Base-by-base conservation (phyloP, 1,284 basidiomycete species). In the Leccinum fallax region DNA sequence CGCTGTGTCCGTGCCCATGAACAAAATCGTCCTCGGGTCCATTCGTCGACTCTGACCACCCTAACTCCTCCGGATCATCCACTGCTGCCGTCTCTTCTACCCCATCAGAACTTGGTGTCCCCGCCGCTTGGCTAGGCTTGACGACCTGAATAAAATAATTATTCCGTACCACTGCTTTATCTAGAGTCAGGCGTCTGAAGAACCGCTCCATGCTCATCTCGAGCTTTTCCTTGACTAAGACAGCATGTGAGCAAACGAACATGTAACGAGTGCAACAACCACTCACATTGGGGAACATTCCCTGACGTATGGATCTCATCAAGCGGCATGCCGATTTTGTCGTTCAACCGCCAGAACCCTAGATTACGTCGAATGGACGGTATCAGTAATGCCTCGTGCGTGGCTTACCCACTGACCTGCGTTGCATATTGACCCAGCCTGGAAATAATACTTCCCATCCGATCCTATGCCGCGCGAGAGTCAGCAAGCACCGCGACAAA, bases 331-430 rank as follows among this genome's bases (percentile, higher is more conserved):
- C 90, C 91, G 59, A 92, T 83, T 75, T 93, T 92, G 74, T 93
- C 90, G 63, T 82, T 70, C 73, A 93, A 80, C 32, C 90, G 79
- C 92, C 91, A 93, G 66, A 86, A 88, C 15, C 91, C 90, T 90
- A 67, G 28, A 55, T 59, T 21, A 61, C 52, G 55, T 67, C 11
- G 32, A 24, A 43, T 24, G 15, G 10, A 49, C 40, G 11, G 2
- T n/a, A 40, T 67, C 57, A 66, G 53, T 32, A 3, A 48, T 53
- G 19, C 24, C 40, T 46, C 21, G 21, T 21, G 32, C 15, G 19
- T 53, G 28, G 46, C 24, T 32, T 43, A 30, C 59, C 57, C 61
- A 65, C 77, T 65, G 58, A 83, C 87, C 88, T 64, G 88, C 78
- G n/a, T 89, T 80, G 63, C 83, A 83, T 60, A 92, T 85, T 0